Evolutionary conservation across 345 rosid species (phyloP), one percentile per base, ranked within the genome.

Genomic region (Gossypium longicalyx): DNA sequence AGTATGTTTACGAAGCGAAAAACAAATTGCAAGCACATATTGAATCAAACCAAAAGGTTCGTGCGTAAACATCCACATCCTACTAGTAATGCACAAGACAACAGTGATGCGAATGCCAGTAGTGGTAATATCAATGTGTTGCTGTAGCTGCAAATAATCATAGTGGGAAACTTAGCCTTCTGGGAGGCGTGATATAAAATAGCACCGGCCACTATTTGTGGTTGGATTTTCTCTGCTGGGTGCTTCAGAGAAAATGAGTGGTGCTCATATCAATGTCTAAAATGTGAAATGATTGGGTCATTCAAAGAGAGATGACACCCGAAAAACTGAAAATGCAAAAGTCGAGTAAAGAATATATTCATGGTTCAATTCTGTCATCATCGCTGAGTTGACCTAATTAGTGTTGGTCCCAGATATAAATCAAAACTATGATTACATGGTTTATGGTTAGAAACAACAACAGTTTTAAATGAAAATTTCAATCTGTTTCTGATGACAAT

Each of bases 361-460:
- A 25, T 3, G 58, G 13, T 68, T 68, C 72, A 13, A 48, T 69
- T 69, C 47, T 51, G 23, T 69, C 45, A 51, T 69, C 58, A 69
- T 51, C 41, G 4, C 57, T 49, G 9, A 17, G 23, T 9, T 51
- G 60, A 69, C 72, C 59, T 17, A 49, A 23, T 3, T 3, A 15
- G 38, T 59, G 63, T 59, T 58, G 70, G 70, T n/a, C 71, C 4
- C 54, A 44, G 56, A 44, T 6, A 22, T 66, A 20, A 9, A 5
- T 34, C 41, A 56, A 11, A 22, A 47, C 27, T 13, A 66, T 20
- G 23, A 47, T 22, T 12, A 13, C 51, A 43, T 7, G 2, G 27
- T 43, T 43, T 22, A 66, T 66, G 29, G 53, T 45, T 22, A 12
- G 38, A 60, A 45, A 59, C 7, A 19, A 44, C 47, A 67, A 17